Percentiles rank a stretch among this genome's conserved stretches.
These are phyloP conservation scores for Aspergillus quadricinctus DNA, from an alignment of 2,329 filamentous ascomycete species.

Conservation along the genomic window DNA sequence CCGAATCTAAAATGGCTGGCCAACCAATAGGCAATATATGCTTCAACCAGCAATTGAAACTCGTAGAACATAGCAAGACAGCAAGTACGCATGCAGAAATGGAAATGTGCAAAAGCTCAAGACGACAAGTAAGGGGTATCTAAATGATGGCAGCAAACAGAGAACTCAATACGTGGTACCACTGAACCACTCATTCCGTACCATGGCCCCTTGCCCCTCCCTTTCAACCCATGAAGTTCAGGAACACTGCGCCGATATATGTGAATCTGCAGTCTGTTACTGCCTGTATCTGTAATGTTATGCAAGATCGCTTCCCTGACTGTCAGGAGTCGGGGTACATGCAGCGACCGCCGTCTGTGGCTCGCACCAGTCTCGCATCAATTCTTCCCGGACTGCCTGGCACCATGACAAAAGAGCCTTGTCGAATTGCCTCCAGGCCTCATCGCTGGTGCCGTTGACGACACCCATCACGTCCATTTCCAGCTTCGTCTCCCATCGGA, in stretches of 20 bases:
- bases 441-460: slow-evolving; percentile 65
- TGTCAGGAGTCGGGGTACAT: slow-evolving; percentile 17
- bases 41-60: background rate
- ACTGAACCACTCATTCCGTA: slow-evolving; percentile 15
- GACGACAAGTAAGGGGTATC: slow-evolving; percentile 19
- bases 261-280: background rate
- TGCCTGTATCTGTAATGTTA: background rate
- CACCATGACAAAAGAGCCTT: slow-evolving; percentile 80
- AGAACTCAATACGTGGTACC: slow-evolving; percentile 19
- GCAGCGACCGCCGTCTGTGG: slow-evolving; percentile 23
- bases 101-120: slow-evolving; percentile 1
- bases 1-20: background rate
- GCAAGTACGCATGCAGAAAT: background rate
- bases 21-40: background rate
- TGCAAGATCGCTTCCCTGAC: slow-evolving; percentile 8
- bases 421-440: slow-evolving; percentile 77
- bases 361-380: slow-evolving; percentile 65
- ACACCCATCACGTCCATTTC: slow-evolving; percentile 81
- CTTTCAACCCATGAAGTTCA: background rate
- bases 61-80: background rate
- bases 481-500: slow-evolving; percentile 85
- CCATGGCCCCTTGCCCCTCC: slow-evolving; percentile 3
- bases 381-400: slow-evolving; percentile 73
- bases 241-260: background rate
- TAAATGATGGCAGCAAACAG: slow-evolving; percentile 18